Evolutionary conservation across 306 rosid genomes (phyloP).

Genomic region (Senna siamea): DNA sequence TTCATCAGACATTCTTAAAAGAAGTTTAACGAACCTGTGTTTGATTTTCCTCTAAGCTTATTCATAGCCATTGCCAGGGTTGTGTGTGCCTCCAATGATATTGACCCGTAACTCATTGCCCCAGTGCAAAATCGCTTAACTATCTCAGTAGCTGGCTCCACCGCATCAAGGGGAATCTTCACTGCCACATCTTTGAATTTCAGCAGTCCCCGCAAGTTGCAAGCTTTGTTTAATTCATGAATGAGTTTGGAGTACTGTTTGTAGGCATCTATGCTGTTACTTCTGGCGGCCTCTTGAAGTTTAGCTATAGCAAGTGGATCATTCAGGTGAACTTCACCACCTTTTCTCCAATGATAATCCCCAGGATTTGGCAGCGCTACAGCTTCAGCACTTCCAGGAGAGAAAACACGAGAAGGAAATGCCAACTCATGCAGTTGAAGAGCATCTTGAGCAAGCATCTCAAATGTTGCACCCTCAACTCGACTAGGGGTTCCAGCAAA

Average conservation of each 20-base stretch:
- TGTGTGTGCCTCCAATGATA: conserved; percentile 95
- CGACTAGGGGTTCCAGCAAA: conserved; percentile 98
- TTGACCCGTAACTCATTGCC: conserved; percentile 99
- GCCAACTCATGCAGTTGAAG: conserved; percentile 86
- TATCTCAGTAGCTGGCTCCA: conserved; percentile 91
- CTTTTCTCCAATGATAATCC: conserved; percentile 99
- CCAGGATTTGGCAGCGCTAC: conserved; percentile 96
- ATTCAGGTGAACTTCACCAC: conserved; percentile 94
- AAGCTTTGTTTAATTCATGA: conserved; percentile 86
- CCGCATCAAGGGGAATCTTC: conserved; percentile 83
- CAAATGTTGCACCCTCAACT: conserved; percentile 97
- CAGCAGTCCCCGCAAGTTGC: conserved; percentile 90
- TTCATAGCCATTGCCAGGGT: conserved; percentile 94
- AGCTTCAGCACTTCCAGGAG: conserved; percentile 95
- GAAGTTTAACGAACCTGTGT: conserved; percentile 72
- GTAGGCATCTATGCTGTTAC: conserved; percentile 85
- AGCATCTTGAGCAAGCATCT: conserved; percentile 83
- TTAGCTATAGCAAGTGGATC: conserved; percentile 95
- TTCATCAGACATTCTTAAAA: conserved; percentile 16
- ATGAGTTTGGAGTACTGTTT: conserved; percentile 86
- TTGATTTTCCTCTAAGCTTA: conserved; percentile 93
- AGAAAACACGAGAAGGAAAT: conserved; percentile 74
- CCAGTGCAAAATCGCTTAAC: conserved; percentile 98
- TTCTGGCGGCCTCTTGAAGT: conserved; percentile 97
- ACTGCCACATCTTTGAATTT: conserved; percentile 66